Conservation (phyloP, 768 basidiomycete species). For the Pleurotus eryngii region DNA sequence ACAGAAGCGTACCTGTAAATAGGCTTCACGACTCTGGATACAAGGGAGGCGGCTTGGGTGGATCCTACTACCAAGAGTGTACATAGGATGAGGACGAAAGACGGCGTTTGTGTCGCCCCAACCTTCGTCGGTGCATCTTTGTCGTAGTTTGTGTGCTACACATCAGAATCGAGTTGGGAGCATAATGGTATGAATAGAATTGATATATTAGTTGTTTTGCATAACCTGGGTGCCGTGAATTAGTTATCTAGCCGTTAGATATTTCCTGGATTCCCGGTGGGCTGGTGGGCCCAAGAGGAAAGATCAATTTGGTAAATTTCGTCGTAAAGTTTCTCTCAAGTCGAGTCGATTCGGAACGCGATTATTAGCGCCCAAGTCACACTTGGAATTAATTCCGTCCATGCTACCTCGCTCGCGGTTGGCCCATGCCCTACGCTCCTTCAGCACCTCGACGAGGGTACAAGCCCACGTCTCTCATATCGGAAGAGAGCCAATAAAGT, state of each 20-base stretch:
- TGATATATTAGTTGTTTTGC: too few species aligned
- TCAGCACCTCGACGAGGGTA: constrained; percentile 1
- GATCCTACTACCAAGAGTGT: constrained; percentile 74
- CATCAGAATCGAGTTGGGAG: background rate
- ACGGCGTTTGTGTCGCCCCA: constrained; percentile 77
- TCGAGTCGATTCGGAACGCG: background rate
- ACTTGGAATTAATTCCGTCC: background rate
- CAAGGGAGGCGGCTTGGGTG: constrained; percentile 89
- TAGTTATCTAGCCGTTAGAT: too few species aligned
- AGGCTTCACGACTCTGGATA: constrained; percentile 89
- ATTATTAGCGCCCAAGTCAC: background rate
- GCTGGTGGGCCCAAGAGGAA: too few species aligned
- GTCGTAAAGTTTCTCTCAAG: background rate
- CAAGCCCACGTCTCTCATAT: constrained; percentile 56
- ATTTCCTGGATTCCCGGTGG: too few species aligned
- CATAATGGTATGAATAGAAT: too few species aligned
- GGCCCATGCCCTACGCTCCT: constrained; percentile 1
- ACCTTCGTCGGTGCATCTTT: constrained; percentile 88
- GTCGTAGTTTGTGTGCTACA: constrained; percentile 49
- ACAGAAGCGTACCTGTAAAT: background rate
- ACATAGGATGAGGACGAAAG: constrained; percentile 83
- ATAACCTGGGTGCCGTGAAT: too few species aligned
- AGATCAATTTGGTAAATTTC: too few species aligned
- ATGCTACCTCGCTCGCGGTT: constrained; percentile 4
- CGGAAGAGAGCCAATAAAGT: constrained; percentile 55